phyloP scores from a whole-genome alignment of 1,284 basidiomycete species.

The Volvariella surrecta region DNA sequence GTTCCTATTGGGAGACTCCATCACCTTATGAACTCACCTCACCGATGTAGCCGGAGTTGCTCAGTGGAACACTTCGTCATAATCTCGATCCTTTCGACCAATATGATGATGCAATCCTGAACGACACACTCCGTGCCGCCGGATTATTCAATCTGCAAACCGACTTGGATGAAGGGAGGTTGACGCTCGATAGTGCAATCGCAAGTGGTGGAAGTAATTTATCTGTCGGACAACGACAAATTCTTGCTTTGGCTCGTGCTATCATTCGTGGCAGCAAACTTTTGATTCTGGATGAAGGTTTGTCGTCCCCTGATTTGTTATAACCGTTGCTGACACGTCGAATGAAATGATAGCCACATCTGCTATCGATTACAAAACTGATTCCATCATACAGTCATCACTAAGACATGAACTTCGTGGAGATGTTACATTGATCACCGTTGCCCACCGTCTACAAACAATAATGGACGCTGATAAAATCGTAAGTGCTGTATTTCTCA shows the following conservation, averaged over 20 bases:
- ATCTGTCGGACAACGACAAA: constrained; percentile 49
- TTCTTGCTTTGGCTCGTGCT: constrained; percentile 32
- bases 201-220: constrained; percentile 42
- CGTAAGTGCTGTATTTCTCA: constrained; percentile 14
- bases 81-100: constrained; percentile 55
- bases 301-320: background rate
- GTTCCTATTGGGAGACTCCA: constrained; percentile 20
- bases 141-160: constrained; percentile 29
- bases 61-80: constrained; percentile 39
- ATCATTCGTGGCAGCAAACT: constrained; percentile 31
- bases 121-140: constrained; percentile 30
- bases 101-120: constrained; percentile 44
- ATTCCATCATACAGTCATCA: constrained; percentile 36
- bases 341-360: constrained; percentile 13
- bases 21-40: constrained; percentile 17
- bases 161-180: constrained; percentile 24
- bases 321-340: constrained; percentile 5
- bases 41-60: constrained; percentile 34
- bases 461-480: constrained; percentile 43
- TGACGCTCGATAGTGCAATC: constrained; percentile 29
- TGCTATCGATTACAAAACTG: constrained; percentile 32
- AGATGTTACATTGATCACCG: constrained; percentile 41
- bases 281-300: constrained; percentile 30
- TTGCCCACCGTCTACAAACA: constrained; percentile 49
- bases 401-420: constrained; percentile 33